phyloP scores from a whole-genome alignment of 1,284 basidiomycete species.

The Boletus semigastroideus region DNA sequence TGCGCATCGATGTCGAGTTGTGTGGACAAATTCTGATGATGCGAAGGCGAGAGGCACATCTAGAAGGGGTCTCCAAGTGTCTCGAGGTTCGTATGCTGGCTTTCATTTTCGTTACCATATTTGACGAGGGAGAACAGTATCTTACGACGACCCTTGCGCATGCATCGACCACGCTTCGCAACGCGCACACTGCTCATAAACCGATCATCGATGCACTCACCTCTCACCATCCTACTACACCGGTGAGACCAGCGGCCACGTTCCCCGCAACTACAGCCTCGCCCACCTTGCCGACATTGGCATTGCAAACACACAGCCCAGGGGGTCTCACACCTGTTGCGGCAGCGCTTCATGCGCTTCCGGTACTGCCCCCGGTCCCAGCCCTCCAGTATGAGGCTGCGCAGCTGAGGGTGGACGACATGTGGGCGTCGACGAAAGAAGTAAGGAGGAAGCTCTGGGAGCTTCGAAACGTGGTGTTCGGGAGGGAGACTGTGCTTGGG shows the following conservation, averaged over 20 bases:
- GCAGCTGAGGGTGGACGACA: slow-evolving; percentile 60
- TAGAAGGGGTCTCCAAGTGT: slow-evolving; percentile 42
- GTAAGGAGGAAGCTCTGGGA: slow-evolving; percentile 63
- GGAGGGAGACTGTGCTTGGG: slow-evolving; percentile 24
- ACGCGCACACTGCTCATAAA: slow-evolving; percentile 54
- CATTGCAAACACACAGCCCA: slow-evolving; percentile 1
- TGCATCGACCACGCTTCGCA: slow-evolving; percentile 54
- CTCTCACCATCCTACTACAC: slow-evolving; percentile 32
- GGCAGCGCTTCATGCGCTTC: slow-evolving; percentile 26
- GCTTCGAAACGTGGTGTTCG: slow-evolving; percentile 47
- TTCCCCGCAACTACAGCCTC: background rate
- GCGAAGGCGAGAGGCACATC: slow-evolving; percentile 59
- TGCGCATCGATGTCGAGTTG: slow-evolving; percentile 77
- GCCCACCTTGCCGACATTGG: slow-evolving; percentile 1
- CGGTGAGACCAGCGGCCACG: background rate
- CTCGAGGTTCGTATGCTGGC: slow-evolving; percentile 31
- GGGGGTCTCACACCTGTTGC: slow-evolving; percentile 18
- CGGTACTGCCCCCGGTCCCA: slow-evolving; percentile 48
- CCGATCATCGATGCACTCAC: slow-evolving; percentile 44
- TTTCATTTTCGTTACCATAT: slow-evolving; percentile 5
- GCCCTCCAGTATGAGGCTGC: slow-evolving; percentile 70
- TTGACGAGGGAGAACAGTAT: slow-evolving; percentile 35
- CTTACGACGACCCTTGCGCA: slow-evolving; percentile 51
- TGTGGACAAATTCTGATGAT: slow-evolving; percentile 70
- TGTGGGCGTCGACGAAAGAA: slow-evolving; percentile 64